Evolutionary conservation across 2,329 filamentous ascomycete genomes (phyloP), one percentile per base, ranked within the genome.

Genomic region (Didymella glomerata): DNA sequence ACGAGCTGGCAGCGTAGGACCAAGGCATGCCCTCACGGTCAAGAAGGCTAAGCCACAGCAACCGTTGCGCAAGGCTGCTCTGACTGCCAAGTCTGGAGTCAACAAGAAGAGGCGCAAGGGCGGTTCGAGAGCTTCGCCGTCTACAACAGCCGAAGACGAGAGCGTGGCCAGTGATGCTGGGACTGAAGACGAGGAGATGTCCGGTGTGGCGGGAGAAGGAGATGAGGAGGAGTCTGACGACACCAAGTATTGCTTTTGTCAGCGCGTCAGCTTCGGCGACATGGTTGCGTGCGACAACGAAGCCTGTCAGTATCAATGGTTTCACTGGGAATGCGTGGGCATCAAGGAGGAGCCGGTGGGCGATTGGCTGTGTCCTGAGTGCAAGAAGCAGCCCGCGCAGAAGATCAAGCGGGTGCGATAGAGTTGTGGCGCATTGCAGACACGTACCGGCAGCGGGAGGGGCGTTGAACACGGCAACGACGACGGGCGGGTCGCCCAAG

Each of bases 231-330:
- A 89, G 41, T 88, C 89, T 63, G 90, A 93, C 77, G 89, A 90
- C 72, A 91, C 80, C 57, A 82, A 92, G 76, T 95, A 95, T 78
- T 95, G 91, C 78, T 83, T 89, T 28, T 95, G 91, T 76, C 89
- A 93, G 75, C 90, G 90, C 68, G 89, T 93, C 65, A 92, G 90
- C 76, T 93, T 91, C 72, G 91, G 91, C 61, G 90, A 94, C 72
- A 95, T 95, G 91, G 91, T 95, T 63, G 91, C 90, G 28, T 95
- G 91, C 79, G 91, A 95, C 80, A 94, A 94, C 76, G 87, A 90
- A 57, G 84, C 88, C 65, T 95, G 91, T 77, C 87, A 88, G 46
- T 91, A 86, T 71, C 91, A 95, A 79, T 95, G 91, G 91, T 95
- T 95, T 76, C 91, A 95, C 78, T 95, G 91, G 90, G 87, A 79